A percentile compares a stretch with the other conserved stretches of the same genome.
Evolutionary conservation across 345 rosid species (phyloP).

Genomic region (Raphanus raphanistrum): DNA sequence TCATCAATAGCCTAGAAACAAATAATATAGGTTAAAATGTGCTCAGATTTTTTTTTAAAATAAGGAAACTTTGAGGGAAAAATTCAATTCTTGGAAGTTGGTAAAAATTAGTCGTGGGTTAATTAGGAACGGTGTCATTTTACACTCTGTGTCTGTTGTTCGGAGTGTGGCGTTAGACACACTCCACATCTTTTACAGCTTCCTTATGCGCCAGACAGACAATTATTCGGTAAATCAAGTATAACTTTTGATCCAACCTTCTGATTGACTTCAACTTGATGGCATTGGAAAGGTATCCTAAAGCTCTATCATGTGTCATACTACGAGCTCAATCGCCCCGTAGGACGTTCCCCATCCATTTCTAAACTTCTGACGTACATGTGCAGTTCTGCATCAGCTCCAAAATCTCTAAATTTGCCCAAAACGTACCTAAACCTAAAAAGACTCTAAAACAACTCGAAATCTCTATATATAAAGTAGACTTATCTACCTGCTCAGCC

Average conservation of each 20-base stretch:
- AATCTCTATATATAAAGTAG: too few species aligned
- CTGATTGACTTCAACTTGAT: not conserved
- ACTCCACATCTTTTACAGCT: not conserved
- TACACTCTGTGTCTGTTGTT: not conserved
- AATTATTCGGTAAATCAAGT: too few species aligned
- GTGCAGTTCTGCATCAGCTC: too few species aligned
- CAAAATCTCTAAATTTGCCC: not conserved
- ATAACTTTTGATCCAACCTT: too few species aligned
- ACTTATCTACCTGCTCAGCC: too few species aligned
- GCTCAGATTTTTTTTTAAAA: not conserved
- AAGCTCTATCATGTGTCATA: not conserved
- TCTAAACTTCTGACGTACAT: not conserved
- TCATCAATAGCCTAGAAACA: not conserved
- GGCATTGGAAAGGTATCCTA: not conserved
- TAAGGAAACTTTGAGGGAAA: not conserved
- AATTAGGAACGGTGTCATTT: not conserved
- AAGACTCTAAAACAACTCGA: not conserved
- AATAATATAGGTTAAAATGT: not conserved
- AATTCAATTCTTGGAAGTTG: too few species aligned
- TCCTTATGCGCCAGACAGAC: too few species aligned
- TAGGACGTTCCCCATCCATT: not conserved
- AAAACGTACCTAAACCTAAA: not conserved
- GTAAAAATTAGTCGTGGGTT: not conserved
- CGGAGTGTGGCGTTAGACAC: too few species aligned
- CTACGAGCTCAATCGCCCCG: not conserved